These are phyloP conservation scores for Prunus campanulata DNA, from an alignment of 306 rosid species.

Conservation along the genomic window DNA sequence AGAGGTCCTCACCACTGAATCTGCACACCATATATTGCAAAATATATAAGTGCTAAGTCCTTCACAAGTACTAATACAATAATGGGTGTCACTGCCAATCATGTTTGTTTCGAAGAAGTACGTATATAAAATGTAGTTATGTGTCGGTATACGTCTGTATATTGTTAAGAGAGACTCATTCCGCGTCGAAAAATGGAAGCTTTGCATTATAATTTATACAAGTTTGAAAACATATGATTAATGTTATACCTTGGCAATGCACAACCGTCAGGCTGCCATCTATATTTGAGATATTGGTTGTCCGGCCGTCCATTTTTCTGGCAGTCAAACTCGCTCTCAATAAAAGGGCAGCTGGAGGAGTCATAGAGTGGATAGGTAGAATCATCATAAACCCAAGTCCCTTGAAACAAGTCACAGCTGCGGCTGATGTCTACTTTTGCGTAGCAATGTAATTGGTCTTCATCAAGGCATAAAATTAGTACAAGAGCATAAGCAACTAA, in stretches of 20 bases:
- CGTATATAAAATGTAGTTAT: no score
- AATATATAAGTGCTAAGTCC: not conserved
- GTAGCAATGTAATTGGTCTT: not conserved
- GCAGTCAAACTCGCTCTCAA: conserved; percentile 37
- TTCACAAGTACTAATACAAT: no score
- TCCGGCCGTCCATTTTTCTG: conserved; percentile 45
- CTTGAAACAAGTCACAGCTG: conserved; percentile 27
- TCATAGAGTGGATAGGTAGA: conserved; percentile 25
- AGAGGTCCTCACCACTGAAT: conserved; percentile 27
- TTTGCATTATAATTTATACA: no score
- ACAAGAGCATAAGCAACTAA: not conserved
- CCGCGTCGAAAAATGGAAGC: no score
- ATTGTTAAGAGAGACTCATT: no score
- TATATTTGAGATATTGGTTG: conserved; percentile 29
- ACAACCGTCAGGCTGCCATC: conserved; percentile 47
- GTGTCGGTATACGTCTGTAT: no score
- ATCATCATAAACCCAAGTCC: conserved; percentile 41
- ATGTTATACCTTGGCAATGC: conserved; percentile 33
- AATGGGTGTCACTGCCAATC: no score
- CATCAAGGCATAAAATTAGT: not conserved
- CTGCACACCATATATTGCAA: conserved; percentile 15
- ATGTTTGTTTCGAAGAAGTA: no score
- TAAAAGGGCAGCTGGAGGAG: conserved; percentile 26
- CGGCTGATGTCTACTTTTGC: not conserved
- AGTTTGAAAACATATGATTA: not conserved